These are phyloP conservation scores for Zygnema cylindricum DNA, from an alignment of 139 green algal genomes.

Conservation along the genomic window DNA sequence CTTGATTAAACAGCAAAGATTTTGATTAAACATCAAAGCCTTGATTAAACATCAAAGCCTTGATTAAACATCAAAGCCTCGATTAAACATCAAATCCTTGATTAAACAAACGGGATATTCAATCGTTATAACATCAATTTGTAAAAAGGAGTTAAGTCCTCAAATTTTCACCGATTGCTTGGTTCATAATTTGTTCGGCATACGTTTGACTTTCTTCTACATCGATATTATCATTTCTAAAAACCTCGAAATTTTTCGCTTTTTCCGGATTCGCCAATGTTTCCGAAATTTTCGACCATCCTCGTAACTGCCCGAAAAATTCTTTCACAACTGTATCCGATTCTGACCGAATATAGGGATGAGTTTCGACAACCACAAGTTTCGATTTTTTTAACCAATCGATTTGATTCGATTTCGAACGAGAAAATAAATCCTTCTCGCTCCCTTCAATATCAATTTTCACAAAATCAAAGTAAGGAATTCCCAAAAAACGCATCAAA, in stretches of 20 bases:
- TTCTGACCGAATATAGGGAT: constrained; percentile 19
- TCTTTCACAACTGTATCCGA: constrained; percentile 13
- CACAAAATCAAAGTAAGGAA: constrained; percentile 51
- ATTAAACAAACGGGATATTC: too few species aligned
- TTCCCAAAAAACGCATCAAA: constrained; percentile 24
- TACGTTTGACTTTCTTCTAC: not conserved
- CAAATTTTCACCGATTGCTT: not conserved
- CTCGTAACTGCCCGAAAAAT: not conserved
- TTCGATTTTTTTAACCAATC: constrained; percentile 1
- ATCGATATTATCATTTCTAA: not conserved
- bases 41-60: too few species aligned
- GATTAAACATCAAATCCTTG: too few species aligned
- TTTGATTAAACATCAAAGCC: not conserved
- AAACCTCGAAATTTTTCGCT: not conserved
- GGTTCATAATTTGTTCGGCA: not conserved
- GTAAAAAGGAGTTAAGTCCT: too few species aligned
- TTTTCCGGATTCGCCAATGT: not conserved
- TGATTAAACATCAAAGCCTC: not conserved
- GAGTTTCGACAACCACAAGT: constrained; percentile 7
- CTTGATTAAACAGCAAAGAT: too few species aligned
- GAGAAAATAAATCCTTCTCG: constrained; percentile 46
- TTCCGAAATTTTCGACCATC: not conserved
- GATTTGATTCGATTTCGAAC: not conserved
- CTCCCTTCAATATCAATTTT: constrained; percentile 58
- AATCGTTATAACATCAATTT: too few species aligned